These are phyloP conservation scores for Coniochaeta sp. DNA, from an alignment of 2,329 filamentous ascomycete genomes.

Conservation along the genomic window DNA sequence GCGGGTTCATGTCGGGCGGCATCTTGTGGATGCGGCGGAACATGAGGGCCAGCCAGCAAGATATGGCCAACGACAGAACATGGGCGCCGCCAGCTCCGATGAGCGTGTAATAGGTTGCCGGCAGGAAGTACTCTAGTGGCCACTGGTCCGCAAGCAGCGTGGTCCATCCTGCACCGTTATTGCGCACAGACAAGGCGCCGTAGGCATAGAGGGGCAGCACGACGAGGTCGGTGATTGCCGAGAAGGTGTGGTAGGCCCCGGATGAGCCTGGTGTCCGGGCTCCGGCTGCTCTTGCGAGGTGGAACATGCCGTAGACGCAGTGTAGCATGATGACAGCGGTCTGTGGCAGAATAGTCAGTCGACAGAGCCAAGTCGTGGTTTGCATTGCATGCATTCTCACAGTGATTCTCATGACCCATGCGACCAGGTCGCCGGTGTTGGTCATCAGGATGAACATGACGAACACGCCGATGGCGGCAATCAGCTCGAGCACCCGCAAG, in stretches of 20 bases:
- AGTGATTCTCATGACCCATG: conserved; percentile 70
- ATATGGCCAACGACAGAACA: conserved; percentile 60
- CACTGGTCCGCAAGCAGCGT: conserved; percentile 55
- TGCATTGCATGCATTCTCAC: conserved; percentile 48
- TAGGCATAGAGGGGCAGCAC: conserved; percentile 50
- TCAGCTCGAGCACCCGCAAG: conserved; percentile 58
- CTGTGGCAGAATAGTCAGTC: conserved; percentile 36
- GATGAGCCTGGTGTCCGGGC: conserved; percentile 71
- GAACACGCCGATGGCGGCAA: conserved; percentile 64
- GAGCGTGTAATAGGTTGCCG: conserved; percentile 62
- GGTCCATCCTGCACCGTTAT: conserved; percentile 51
- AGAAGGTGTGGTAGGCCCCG: conserved; percentile 84
- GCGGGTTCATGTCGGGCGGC: conserved; percentile 91
- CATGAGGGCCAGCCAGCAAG: conserved; percentile 66
- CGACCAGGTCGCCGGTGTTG: conserved; percentile 54
- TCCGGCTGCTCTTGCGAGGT: conserved; percentile 64
- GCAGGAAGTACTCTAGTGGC: conserved; percentile 48
- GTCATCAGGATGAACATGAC: conserved; percentile 72
- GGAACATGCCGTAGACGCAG: conserved; percentile 71
- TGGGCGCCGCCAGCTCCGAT: conserved; percentile 61
- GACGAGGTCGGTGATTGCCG: conserved; percentile 60
- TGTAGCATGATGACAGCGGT: conserved; percentile 68
- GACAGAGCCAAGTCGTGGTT: background rate
- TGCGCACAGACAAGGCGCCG: conserved; percentile 38
- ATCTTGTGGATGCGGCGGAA: conserved; percentile 78